phyloP scores from a whole-genome alignment of 2,329 filamentous ascomycete genomes.

The Colletotrichum spaethianum region DNA sequence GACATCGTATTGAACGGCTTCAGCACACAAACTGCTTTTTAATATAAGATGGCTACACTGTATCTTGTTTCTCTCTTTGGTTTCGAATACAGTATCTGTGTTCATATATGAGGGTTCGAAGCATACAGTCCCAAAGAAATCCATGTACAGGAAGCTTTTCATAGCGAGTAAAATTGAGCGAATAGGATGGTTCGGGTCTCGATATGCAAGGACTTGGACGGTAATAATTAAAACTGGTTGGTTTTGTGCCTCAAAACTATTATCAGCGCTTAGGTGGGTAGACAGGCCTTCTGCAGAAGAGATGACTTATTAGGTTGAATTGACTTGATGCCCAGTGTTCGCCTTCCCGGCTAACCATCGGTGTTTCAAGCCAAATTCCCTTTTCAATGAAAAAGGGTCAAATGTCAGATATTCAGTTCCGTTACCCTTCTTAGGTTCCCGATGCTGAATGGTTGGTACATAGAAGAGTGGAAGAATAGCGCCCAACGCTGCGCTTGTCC shows the following conservation, averaged over 20 bases:
- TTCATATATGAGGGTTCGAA: fast-evolving
- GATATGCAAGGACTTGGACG: not conserved
- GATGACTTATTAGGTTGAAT: not conserved
- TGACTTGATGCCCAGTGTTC: not conserved
- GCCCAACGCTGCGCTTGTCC: not conserved
- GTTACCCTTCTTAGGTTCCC: not conserved
- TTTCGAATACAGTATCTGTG: no score
- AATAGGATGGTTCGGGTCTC: not conserved
- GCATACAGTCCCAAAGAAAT: no score
- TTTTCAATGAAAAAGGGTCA: not conserved
- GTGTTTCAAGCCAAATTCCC: not conserved
- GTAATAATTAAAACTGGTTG: not conserved
- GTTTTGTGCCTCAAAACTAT: not conserved
- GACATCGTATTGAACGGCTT: not conserved
- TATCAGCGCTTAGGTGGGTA: not conserved
- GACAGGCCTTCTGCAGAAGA: fast-evolving
- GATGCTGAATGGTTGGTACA: no score
- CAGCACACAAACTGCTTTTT: not conserved
- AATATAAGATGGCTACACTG: not conserved
- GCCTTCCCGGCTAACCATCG: not conserved
- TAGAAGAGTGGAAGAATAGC: not conserved
- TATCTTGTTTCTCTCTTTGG: not conserved
- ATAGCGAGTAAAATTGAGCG: fast-evolving
- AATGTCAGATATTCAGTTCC: not conserved
- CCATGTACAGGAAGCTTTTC: no score